Percentiles rank a stretch among this genome's conserved stretches.
phyloP scores from a whole-genome alignment of 495 filamentous ascomycete genomes.

The Tuber magnatum region DNA sequence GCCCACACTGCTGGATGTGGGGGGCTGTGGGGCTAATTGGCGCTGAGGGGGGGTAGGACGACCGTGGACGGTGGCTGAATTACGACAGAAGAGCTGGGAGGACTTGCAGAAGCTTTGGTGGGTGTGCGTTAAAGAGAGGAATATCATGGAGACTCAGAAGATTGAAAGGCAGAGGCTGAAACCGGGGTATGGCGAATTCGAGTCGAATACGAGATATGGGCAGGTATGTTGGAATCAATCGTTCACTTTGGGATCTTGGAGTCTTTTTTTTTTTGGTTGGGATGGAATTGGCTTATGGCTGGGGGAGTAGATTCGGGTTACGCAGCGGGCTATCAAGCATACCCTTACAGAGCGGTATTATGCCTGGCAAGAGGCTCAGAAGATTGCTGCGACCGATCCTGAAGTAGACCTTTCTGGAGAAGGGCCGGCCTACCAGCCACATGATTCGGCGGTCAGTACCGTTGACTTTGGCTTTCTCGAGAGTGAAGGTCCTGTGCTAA shows the following conservation, averaged over 20 bases:
- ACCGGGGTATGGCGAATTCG: constrained; percentile 61
- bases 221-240: constrained; percentile 50
- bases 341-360: constrained; percentile 81
- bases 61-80: constrained; percentile 77
- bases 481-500: background rate
- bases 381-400: constrained; percentile 59
- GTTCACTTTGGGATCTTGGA: background rate
- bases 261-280: background rate
- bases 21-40: background rate
- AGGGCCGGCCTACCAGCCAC: constrained; percentile 48
- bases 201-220: constrained; percentile 53
- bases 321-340: constrained; percentile 73
- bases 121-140: constrained; percentile 87
- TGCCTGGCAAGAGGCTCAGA: constrained; percentile 75
- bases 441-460: constrained; percentile 25
- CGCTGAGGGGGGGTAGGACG: constrained; percentile 51
- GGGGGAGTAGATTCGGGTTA: constrained; percentile 52
- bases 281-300: constrained; percentile 13
- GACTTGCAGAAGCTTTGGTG: constrained; percentile 91
- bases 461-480: background rate
- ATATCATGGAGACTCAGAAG: constrained; percentile 72
- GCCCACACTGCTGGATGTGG: background rate
- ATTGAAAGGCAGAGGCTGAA: constrained; percentile 58
- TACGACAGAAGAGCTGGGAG: constrained; percentile 83
- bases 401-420: constrained; percentile 54